phyloP scores from a whole-genome alignment of 257 asterid genomes.

The Primulina tabacum region DNA sequence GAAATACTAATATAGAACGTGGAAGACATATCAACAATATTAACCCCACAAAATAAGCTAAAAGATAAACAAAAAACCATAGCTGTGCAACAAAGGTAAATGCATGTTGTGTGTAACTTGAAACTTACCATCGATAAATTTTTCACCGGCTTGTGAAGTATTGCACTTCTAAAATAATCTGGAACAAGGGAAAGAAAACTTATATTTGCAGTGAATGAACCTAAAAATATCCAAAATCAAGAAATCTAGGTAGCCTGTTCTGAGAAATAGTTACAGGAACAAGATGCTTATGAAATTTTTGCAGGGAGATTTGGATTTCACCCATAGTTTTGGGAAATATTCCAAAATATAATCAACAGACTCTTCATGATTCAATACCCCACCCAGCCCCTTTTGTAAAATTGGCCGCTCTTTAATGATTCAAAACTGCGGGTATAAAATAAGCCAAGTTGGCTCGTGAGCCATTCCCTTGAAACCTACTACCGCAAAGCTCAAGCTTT shows the following conservation, averaged over 20 bases:
- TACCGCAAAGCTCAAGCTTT: too few species aligned
- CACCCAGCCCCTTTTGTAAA: too few species aligned
- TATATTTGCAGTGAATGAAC: neutral
- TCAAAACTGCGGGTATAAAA: too few species aligned
- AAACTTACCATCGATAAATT: slow-evolving; percentile 36
- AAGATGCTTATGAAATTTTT: too few species aligned
- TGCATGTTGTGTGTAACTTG: neutral
- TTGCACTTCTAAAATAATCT: slow-evolving; percentile 27
- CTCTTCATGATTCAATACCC: neutral
- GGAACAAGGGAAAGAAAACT: slow-evolving; percentile 20
- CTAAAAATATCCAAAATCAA: neutral
- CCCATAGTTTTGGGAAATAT: neutral
- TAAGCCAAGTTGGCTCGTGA: too few species aligned
- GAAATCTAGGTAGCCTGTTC: neutral
- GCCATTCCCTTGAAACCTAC: too few species aligned
- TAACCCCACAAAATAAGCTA: neutral
- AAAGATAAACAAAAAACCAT: neutral
- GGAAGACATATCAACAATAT: neutral
- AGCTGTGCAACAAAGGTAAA: neutral
- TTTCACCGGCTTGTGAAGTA: slow-evolving; percentile 11
- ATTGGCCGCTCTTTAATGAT: too few species aligned
- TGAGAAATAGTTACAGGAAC: neutral
- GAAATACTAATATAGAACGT: neutral
- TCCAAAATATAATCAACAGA: neutral
- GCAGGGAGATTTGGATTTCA: neutral